Percentiles rank a stretch among this genome's conserved stretches.
These are phyloP conservation scores for Mycena citricolor DNA, from an alignment of 1,284 basidiomycete genomes.

Conservation along the genomic window DNA sequence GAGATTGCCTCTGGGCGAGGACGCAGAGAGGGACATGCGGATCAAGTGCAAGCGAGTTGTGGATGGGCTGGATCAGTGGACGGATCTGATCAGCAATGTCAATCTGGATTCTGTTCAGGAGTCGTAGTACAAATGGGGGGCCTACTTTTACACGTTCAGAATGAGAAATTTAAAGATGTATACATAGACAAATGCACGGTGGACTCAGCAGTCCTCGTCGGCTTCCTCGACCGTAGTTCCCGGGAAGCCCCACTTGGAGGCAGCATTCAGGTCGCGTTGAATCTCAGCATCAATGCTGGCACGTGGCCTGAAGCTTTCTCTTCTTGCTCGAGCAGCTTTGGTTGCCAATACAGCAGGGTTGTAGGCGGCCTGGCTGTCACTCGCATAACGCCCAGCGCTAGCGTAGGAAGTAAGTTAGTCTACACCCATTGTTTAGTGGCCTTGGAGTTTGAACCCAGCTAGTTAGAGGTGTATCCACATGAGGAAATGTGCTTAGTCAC, in stretches of 20 bases:
- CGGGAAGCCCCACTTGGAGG: constrained; percentile 35
- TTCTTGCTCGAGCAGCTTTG: constrained; percentile 27
- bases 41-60: constrained; percentile 25
- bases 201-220: constrained; percentile 29
- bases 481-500: too few relatives aligned
- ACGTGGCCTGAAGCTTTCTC: constrained; percentile 78
- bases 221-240: constrained; percentile 36
- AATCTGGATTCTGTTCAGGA: constrained; percentile 15
- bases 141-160: too few relatives aligned
- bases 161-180: not conserved
- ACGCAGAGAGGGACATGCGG: constrained; percentile 28
- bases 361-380: constrained; percentile 6
- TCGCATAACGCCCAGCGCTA: constrained; percentile 15
- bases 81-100: constrained; percentile 26
- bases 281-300: constrained; percentile 57
- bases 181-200: not conserved
- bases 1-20: constrained; percentile 30
- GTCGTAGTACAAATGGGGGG: too few relatives aligned
- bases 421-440: too few relatives aligned
- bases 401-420: too few relatives aligned
- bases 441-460: too few relatives aligned
- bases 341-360: constrained; percentile 3
- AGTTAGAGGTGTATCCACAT: too few relatives aligned
- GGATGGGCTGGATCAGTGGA: constrained; percentile 31
- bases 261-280: constrained; percentile 25